Percentiles rank a stretch among this genome's conserved stretches.
These are phyloP conservation scores for Daldinia sp. DNA, from an alignment of 2,329 filamentous ascomycete species.

Conservation along the genomic window DNA sequence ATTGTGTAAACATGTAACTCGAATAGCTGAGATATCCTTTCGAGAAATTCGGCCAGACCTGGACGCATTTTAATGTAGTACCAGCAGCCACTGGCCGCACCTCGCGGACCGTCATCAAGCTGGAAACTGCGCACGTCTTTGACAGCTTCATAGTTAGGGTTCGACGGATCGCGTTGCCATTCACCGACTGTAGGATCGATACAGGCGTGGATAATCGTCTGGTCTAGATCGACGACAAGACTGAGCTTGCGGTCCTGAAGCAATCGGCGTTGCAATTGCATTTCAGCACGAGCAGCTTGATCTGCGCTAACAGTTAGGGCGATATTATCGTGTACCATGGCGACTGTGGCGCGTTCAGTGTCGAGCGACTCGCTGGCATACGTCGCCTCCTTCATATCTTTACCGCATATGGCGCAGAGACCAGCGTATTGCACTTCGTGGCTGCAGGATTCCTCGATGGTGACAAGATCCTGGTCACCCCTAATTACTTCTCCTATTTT, in stretches of 20 bases:
- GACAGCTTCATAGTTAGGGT: slow-evolving; percentile 91
- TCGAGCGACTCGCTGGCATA: slow-evolving; percentile 86
- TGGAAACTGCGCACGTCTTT: slow-evolving; percentile 91
- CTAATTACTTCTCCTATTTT: slow-evolving; percentile 73
- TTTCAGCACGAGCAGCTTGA: slow-evolving; percentile 84
- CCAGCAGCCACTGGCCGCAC: slow-evolving; percentile 79
- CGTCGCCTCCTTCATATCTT: slow-evolving; percentile 92
- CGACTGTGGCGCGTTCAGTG: slow-evolving; percentile 88
- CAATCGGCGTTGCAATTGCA: slow-evolving; percentile 86
- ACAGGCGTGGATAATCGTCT: slow-evolving; percentile 98
- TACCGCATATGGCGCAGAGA: slow-evolving; percentile 91
- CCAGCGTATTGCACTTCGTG: slow-evolving; percentile 93
- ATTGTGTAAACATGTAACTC: slow-evolving; percentile 99
- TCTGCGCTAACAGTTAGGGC: slow-evolving; percentile 85
- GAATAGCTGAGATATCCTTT: slow-evolving; percentile 68
- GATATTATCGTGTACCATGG: slow-evolving; percentile 93
- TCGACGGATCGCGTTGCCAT: slow-evolving; percentile 89
- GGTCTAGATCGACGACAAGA: slow-evolving; percentile 95
- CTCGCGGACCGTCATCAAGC: slow-evolving; percentile 85
- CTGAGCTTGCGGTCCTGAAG: slow-evolving; percentile 86
- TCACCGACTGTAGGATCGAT: slow-evolving; percentile 96
- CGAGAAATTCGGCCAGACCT: slow-evolving; percentile 83
- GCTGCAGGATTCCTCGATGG: slow-evolving; percentile 90
- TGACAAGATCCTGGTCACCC: slow-evolving; percentile 70
- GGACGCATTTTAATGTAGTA: slow-evolving; percentile 99